Conservation (phyloP, 1,139 yeast genomes). For the Wickerhamomyces sp. region DNA sequence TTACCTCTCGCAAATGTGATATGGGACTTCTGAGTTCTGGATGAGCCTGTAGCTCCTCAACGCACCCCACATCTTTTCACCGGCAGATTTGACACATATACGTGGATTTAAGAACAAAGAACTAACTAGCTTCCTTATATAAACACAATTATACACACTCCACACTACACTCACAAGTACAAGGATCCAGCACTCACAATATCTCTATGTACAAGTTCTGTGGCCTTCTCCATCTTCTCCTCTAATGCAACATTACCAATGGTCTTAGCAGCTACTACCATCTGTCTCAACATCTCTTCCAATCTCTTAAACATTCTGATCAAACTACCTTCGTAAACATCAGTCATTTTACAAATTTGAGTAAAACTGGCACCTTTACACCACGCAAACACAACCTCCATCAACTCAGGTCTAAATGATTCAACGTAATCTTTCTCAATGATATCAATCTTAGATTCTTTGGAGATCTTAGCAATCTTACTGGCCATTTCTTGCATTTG, state of each 20-base stretch:
- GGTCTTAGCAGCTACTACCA: conserved; percentile 85
- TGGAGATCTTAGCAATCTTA: conserved; percentile 81
- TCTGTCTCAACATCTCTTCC: conserved; percentile 88
- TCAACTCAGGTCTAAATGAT: conserved; percentile 82
- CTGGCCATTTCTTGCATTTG: conserved; percentile 86
- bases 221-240: conserved; percentile 82
- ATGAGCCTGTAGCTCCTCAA: too few relatives aligned
- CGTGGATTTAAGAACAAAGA: background rate
- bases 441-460: conserved; percentile 84
- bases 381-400: conserved; percentile 98
- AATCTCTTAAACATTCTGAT: conserved; percentile 90
- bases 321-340: conserved; percentile 94
- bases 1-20: too few relatives aligned
- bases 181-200: conserved; percentile 94
- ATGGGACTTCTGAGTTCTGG: too few relatives aligned
- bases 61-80: too few relatives aligned
- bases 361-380: conserved; percentile 94
- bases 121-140: too few relatives aligned
- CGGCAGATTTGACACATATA: too few relatives aligned
- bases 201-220: conserved; percentile 87
- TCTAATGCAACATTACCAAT: conserved; percentile 86
- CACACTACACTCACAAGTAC: conserved; percentile 39
- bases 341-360: conserved; percentile 97
- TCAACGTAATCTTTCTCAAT: conserved; percentile 91
- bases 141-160: background rate